A percentile compares a stretch with the other conserved stretches of the same genome.
phyloP scores from a whole-genome alignment of 2,329 filamentous ascomycete species.

The Penicillium paneum region DNA sequence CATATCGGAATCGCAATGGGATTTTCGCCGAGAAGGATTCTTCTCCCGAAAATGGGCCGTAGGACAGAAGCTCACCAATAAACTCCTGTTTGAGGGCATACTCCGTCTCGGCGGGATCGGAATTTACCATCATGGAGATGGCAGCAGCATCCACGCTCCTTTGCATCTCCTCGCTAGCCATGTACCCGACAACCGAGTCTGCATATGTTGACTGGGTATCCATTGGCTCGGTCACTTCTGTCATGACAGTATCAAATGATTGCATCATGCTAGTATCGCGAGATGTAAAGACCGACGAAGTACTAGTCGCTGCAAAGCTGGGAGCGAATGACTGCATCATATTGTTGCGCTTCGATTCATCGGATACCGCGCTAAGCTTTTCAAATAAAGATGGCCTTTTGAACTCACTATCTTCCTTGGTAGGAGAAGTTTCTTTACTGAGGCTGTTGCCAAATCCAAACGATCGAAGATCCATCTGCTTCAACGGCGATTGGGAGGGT shows the following conservation, averaged over 20 bases:
- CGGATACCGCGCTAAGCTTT: slow-evolving; percentile 15
- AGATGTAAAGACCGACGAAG: slow-evolving; percentile 19
- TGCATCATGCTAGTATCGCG: slow-evolving; percentile 8
- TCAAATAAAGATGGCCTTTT: slow-evolving; percentile 12
- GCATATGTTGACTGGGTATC: slow-evolving; percentile 28
- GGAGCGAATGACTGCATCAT: slow-evolving; percentile 12
- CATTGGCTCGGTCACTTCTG: slow-evolving; percentile 27
- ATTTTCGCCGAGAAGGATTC: slow-evolving; percentile 27
- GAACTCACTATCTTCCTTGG: neutral
- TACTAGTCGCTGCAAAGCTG: slow-evolving; percentile 27
- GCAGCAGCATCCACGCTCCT: slow-evolving; percentile 9
- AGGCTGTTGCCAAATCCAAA: neutral
- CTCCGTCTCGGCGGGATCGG: slow-evolving; percentile 6
- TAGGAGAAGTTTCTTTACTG: neutral
- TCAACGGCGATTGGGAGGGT: neutral
- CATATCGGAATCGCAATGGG: slow-evolving; percentile 38
- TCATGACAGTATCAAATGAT: slow-evolving; percentile 33
- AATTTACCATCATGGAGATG: slow-evolving; percentile 2
- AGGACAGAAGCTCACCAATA: slow-evolving; percentile 27
- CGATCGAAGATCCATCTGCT: slow-evolving; percentile 1
- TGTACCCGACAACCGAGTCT: slow-evolving; percentile 25
- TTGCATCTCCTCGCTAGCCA: slow-evolving; percentile 19
- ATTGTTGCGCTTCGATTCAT: slow-evolving; percentile 19
- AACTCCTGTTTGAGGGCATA: slow-evolving; percentile 21
- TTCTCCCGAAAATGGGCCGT: slow-evolving; percentile 38